Evolutionary conservation across 2,329 filamentous ascomycete species (phyloP).

Genomic region (Colletotrichum neosansevieriae): DNA sequence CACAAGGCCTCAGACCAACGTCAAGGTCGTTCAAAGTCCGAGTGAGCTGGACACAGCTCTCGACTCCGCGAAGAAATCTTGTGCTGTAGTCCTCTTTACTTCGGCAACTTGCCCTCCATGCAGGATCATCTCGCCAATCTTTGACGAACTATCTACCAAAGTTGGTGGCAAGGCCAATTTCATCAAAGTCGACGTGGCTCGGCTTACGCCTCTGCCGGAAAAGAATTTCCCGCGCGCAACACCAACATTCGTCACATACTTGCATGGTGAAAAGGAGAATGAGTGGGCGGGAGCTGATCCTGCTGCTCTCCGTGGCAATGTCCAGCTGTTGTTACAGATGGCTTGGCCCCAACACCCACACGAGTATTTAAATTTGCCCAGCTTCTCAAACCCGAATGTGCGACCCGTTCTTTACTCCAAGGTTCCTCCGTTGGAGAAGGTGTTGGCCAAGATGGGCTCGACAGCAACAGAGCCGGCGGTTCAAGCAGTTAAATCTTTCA

Average conservation of each 20-base stretch:
- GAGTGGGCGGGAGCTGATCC: conserved; percentile 85
- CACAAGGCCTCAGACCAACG: conserved; percentile 49
- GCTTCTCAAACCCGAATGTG: conserved; percentile 71
- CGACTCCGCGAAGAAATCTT: conserved; percentile 70
- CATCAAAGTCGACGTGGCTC: conserved; percentile 85
- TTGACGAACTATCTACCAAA: conserved; percentile 83
- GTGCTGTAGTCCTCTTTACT: conserved; percentile 91
- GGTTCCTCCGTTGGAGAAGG: conserved; percentile 83
- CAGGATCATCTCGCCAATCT: conserved; percentile 84
- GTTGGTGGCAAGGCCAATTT: conserved; percentile 75
- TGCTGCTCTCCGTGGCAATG: conserved; percentile 74
- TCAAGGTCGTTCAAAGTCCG: conserved; percentile 71
- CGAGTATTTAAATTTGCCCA: conserved; percentile 76
- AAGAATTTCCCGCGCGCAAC: conserved; percentile 80
- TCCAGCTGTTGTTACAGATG: conserved; percentile 80
- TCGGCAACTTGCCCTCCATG: conserved; percentile 89
- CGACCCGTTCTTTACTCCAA: conserved; percentile 81
- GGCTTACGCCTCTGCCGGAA: conserved; percentile 53
- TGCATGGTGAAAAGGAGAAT: conserved; percentile 80
- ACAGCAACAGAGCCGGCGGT: conserved; percentile 71
- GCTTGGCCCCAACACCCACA: conserved; percentile 83
- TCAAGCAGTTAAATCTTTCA: conserved; percentile 75
- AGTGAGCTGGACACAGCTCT: conserved; percentile 72
- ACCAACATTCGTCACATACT: conserved; percentile 89
- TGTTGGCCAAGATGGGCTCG: conserved; percentile 80